phyloP scores from a whole-genome alignment of 208 protist genomes.

The Wallacemonas sp. region DNA sequence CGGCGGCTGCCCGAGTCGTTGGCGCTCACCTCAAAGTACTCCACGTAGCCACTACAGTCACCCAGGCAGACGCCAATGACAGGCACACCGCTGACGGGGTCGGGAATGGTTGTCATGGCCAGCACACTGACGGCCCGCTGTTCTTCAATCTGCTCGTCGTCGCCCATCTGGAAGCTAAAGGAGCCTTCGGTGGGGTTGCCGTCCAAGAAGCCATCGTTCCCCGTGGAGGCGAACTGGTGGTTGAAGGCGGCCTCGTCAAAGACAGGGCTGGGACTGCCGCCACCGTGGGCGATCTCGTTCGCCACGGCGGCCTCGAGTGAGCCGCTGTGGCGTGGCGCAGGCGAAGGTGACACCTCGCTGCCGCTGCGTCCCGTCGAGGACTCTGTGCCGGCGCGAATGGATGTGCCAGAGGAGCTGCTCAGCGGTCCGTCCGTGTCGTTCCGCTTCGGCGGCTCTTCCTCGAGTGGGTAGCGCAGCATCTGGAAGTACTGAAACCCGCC shows the following conservation, averaged over 20 bases:
- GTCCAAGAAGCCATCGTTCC: slow-evolving; percentile 1
- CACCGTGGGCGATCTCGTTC: background rate
- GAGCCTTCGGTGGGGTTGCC: slow-evolving; percentile 15
- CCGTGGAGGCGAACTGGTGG: slow-evolving; percentile 14
- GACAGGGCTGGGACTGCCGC: slow-evolving; percentile 33
- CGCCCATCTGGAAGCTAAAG: slow-evolving; percentile 24
- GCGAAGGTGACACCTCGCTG: slow-evolving; percentile 14
- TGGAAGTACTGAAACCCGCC: slow-evolving; percentile 65
- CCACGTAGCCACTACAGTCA: slow-evolving; percentile 79
- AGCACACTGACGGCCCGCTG: slow-evolving; percentile 61
- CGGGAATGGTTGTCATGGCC: slow-evolving; percentile 68
- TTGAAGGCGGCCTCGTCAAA: slow-evolving; percentile 56
- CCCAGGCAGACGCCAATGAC: slow-evolving; percentile 73
- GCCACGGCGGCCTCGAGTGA: background rate
- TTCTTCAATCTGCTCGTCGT: slow-evolving; percentile 36
- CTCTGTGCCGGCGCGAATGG: background rate
- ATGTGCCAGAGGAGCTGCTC: slow-evolving; percentile 1
- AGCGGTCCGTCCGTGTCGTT: slow-evolving; percentile 13
- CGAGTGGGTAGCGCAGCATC: slow-evolving; percentile 68
- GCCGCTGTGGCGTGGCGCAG: slow-evolving; percentile 32
- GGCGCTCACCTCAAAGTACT: slow-evolving; percentile 79
- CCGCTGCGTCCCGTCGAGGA: background rate
- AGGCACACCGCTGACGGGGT: slow-evolving; percentile 67
- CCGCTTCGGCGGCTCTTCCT: slow-evolving; percentile 28
- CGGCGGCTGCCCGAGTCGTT: slow-evolving; percentile 37